Percentiles rank a stretch among this genome's conserved stretches.
phyloP scores from a whole-genome alignment of 1,139 yeast genomes.

The Hyphopichia fennica region DNA sequence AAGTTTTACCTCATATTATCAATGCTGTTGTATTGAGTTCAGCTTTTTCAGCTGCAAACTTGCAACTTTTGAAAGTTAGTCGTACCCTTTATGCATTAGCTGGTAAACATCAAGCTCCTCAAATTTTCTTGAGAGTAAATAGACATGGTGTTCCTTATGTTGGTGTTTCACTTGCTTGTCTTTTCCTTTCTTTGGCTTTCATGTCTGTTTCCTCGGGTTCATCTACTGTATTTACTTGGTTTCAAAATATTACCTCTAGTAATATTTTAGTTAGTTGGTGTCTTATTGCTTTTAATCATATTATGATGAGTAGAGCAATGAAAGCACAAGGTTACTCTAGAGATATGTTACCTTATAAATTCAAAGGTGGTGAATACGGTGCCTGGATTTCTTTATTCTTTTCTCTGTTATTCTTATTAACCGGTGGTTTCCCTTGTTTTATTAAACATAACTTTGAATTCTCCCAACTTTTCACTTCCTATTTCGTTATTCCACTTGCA shows the following conservation, averaged over 20 bases:
- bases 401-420: slow-evolving; percentile 27
- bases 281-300: slow-evolving; percentile 61
- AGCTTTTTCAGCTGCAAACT: slow-evolving; percentile 47
- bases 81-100: slow-evolving; percentile 43
- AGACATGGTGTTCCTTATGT: slow-evolving; percentile 61
- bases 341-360: slow-evolving; percentile 22
- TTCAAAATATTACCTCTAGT: slow-evolving; percentile 75
- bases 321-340: slow-evolving; percentile 34
- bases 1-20: slow-evolving; percentile 41
- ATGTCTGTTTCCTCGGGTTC: slow-evolving; percentile 21
- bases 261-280: slow-evolving; percentile 74
- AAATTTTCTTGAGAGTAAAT: slow-evolving; percentile 36
- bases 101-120: slow-evolving; percentile 40
- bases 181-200: slow-evolving; percentile 33
- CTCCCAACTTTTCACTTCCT: slow-evolving; percentile 35
- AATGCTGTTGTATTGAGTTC: slow-evolving; percentile 36
- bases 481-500: slow-evolving; percentile 39
- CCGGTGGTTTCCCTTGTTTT: slow-evolving; percentile 46
- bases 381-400: slow-evolving; percentile 22
- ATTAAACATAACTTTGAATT: slow-evolving; percentile 71
- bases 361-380: slow-evolving; percentile 33
- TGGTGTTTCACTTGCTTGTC: slow-evolving; percentile 38
- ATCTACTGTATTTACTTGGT: slow-evolving; percentile 68
- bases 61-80: slow-evolving; percentile 42
- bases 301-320: slow-evolving; percentile 60